Evolutionary conservation across 1,284 basidiomycete genomes (phyloP).

Genomic region (Lentinus polychrous): DNA sequence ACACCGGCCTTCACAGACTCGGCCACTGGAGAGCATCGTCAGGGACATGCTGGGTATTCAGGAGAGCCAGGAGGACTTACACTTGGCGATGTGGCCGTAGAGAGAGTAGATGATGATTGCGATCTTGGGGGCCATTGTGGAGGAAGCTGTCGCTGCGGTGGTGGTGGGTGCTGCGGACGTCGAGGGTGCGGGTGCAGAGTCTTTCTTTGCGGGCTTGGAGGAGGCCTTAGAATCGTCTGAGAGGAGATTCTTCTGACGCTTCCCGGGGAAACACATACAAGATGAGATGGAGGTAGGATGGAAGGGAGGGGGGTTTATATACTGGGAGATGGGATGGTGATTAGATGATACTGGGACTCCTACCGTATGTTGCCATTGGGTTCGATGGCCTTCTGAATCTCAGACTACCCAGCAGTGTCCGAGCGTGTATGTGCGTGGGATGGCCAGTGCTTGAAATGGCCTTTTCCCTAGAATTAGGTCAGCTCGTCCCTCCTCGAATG

Average conservation of each 20-base stretch:
- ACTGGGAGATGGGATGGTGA: slow-evolving; percentile 3
- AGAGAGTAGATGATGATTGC: slow-evolving; percentile 81
- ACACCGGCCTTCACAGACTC: slow-evolving; percentile 73
- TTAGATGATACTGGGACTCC: background rate
- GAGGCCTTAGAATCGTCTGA: slow-evolving; percentile 21
- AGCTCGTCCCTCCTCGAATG: too few species aligned
- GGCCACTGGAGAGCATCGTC: slow-evolving; percentile 48
- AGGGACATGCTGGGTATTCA: slow-evolving; percentile 5
- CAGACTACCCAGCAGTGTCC: background rate
- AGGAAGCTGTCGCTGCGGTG: slow-evolving; percentile 10
- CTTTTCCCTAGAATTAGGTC: too few species aligned
- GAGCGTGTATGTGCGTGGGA: background rate
- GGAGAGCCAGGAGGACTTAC: slow-evolving; percentile 37
- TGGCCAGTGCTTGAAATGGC: background rate
- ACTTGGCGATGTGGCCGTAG: slow-evolving; percentile 72
- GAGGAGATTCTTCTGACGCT: slow-evolving; percentile 29
- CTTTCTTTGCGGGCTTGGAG: background rate
- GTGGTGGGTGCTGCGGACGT: slow-evolving; percentile 10
- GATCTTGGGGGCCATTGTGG: slow-evolving; percentile 46
- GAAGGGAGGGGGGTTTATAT: slow-evolving; percentile 11
- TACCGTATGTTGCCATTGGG: background rate
- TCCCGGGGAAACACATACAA: slow-evolving; percentile 38
- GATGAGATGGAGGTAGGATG: slow-evolving; percentile 3
- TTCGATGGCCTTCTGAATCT: background rate
- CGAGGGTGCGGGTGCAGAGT: slow-evolving; percentile 6